Evolutionary conservation across 495 filamentous ascomycete species (phyloP), one percentile per base, ranked within the genome.

Genomic region (Aspergillus funiculosus): DNA sequence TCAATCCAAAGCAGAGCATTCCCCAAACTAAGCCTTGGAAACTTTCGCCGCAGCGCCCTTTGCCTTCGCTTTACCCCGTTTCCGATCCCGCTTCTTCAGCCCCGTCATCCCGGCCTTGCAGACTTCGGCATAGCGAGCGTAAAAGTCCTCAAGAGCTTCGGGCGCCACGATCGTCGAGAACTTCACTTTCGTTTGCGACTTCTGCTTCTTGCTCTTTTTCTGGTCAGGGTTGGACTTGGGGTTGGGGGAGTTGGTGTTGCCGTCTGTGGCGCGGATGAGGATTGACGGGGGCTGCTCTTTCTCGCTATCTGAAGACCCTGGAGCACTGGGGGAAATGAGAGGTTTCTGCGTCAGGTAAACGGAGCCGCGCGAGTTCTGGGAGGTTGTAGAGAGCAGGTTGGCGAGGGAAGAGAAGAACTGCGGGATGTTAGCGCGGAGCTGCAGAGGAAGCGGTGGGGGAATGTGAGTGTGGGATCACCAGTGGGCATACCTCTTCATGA

Each of bases 51-150:
- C 62, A 36, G 54, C 61, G 4, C 59, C 69, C 69, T 79, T 86
- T 63, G 79, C 85, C 77, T 85, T 87, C 43, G 79, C 80, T 72
- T 80, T 80, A 39, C 74, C 74, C 68, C 86, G 86, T 74, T 90
- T 95, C 54, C 88, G 75, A 73, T 96, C 89, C 43, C 91, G 71
- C 70, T 94, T 95, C 85, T 95, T 97, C 72, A 98, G 56, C 14
- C 75, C 79, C 20, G 77, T 72, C 90, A 96, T 97, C 13, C 89
- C 88, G 0, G 73, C 66, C 69, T 92, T 96, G 63, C 89, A 94
- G 5, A 87, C 74, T 54, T 97, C 94, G n/a, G 89, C 89, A 65
- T 97, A 98, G 29, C 78, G 75, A 11, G 70, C 70, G 64, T 86
- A 98, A 54, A 98, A 98, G 0, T 61, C 67, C 28, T 94, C 88